phyloP scores from a whole-genome alignment of 2,329 filamentous ascomycete species.

The Colletotrichum destructivum region DNA sequence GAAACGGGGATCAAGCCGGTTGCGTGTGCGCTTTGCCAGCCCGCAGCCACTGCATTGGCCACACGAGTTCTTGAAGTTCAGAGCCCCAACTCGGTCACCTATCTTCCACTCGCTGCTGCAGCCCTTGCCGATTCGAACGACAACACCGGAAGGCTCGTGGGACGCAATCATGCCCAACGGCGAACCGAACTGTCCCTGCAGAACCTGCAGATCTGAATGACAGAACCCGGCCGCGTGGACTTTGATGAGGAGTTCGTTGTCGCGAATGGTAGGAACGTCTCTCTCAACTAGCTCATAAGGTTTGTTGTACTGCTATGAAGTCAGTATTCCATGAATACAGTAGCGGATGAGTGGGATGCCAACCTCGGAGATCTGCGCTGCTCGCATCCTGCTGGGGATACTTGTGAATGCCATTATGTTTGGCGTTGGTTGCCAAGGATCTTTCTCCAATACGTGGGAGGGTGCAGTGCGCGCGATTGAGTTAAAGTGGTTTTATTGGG shows the following conservation, averaged over 20 bases:
- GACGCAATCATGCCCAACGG: slow-evolving; percentile 51
- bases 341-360: background rate
- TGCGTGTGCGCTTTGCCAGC: slow-evolving; percentile 39
- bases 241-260: slow-evolving; percentile 50
- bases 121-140: slow-evolving; percentile 49
- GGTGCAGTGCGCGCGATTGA: background rate
- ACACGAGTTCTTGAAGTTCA: slow-evolving; percentile 55
- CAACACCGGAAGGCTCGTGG: slow-evolving; percentile 54
- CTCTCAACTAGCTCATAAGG: slow-evolving; percentile 47
- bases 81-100: slow-evolving; percentile 54
- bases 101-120: slow-evolving; percentile 46
- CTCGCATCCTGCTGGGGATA: slow-evolving; percentile 40
- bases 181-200: slow-evolving; percentile 51
- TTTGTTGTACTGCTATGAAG: slow-evolving; percentile 47
- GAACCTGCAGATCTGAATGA: slow-evolving; percentile 55
- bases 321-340: background rate
- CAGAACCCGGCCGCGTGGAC: slow-evolving; percentile 55
- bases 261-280: slow-evolving; percentile 45
- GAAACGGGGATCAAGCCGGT: slow-evolving; percentile 49
- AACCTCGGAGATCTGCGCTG: slow-evolving; percentile 44
- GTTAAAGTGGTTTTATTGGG: background rate
- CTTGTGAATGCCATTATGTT: slow-evolving; percentile 2
- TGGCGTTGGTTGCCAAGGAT: background rate
- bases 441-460: background rate
- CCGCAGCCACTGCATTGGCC: slow-evolving; percentile 49